phyloP scores from a whole-genome alignment of 2,329 filamentous ascomycete genomes.

The Macrophomina phaseolina region DNA sequence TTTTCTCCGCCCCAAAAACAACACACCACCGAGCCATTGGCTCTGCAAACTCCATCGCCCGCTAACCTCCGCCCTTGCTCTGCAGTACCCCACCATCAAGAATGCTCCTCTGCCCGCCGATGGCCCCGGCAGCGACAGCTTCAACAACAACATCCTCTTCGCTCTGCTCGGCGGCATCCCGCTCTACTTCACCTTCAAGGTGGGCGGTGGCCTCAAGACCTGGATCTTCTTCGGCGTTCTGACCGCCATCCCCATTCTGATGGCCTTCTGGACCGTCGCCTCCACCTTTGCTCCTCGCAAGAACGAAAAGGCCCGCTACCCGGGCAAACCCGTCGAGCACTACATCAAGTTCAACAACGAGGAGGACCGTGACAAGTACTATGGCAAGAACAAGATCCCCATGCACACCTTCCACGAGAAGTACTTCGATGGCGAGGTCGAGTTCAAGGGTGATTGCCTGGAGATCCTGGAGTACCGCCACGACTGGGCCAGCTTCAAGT shows the following conservation, averaged over 20 bases:
- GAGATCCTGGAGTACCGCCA: slow-evolving; percentile 93
- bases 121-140: slow-evolving; percentile 79
- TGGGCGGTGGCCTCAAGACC: slow-evolving; percentile 86
- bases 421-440: slow-evolving; percentile 94
- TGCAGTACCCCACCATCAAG: slow-evolving; percentile 83
- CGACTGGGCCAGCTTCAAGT: slow-evolving; percentile 95
- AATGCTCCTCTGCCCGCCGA: slow-evolving; percentile 95
- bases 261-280: slow-evolving; percentile 78
- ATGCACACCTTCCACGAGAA: slow-evolving; percentile 96
- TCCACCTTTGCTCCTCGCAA: slow-evolving; percentile 85
- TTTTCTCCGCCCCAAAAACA: slow-evolving; percentile 20
- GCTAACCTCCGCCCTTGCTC: slow-evolving; percentile 36
- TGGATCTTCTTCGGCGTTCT: slow-evolving; percentile 84
- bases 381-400: slow-evolving; percentile 79
- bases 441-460: slow-evolving; percentile 91
- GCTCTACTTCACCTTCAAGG: slow-evolving; percentile 79
- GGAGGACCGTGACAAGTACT: slow-evolving; percentile 68
- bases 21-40: slow-evolving; percentile 40
- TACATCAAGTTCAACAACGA: slow-evolving; percentile 81
- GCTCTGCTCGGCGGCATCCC: slow-evolving; percentile 73
- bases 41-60: slow-evolving; percentile 28
- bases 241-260: slow-evolving; percentile 78
- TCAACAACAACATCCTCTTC: slow-evolving; percentile 82
- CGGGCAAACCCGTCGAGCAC: slow-evolving; percentile 86
- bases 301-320: slow-evolving; percentile 88